Evolutionary conservation across 2,329 filamentous ascomycete species (phyloP), one percentile per base, ranked within the genome.

Genomic region (Trichothecium roseum): DNA sequence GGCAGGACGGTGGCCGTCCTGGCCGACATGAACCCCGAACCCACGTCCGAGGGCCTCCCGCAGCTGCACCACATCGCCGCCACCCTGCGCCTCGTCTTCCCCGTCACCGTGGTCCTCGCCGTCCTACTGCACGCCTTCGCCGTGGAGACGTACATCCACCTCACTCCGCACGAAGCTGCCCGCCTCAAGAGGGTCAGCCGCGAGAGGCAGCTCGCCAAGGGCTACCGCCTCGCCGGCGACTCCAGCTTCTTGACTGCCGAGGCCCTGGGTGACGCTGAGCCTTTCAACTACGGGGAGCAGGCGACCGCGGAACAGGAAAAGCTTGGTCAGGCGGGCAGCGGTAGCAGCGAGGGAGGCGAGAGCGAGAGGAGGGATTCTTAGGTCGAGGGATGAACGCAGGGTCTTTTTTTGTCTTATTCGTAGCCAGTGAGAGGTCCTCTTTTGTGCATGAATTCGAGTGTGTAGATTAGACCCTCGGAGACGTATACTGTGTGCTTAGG

Each of bases 131-230:
- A 36, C 17, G 15, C 15, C 27, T 28, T 30, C 16, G 34, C n/a
- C 3, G 18, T 36, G 7, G 34, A 36, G 26, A 5, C 20, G 1
- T 36, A 36, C 18, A 24, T 36, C n/a, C 34, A 36, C 34, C 26
- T 36, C 9, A 36, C 34, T 16, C 7, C 8, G 10, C 16, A 24
- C 17, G 34, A 36, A 16, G 24, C 34, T 9, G n/a, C 13, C 14
- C 14, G 34, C 8, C 34, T 36, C n/a, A 36, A 30, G 34, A 24
- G 34, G 12, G 34, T 36, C 16, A 36, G 34, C 27, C 15, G 15
- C 27, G 34, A 36, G 34, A 36, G 27, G 34, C 34, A 36, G 34
- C 24, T 29, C n/a, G 17, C 14, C 12, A 36, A 27, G 34, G 34
- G 34, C 13, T 36, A 27, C 24, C 18, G 8, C 8, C 6, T 12